Conservation (phyloP, 371 early-diverging fungal species). For the Mucor sp. region DNA sequence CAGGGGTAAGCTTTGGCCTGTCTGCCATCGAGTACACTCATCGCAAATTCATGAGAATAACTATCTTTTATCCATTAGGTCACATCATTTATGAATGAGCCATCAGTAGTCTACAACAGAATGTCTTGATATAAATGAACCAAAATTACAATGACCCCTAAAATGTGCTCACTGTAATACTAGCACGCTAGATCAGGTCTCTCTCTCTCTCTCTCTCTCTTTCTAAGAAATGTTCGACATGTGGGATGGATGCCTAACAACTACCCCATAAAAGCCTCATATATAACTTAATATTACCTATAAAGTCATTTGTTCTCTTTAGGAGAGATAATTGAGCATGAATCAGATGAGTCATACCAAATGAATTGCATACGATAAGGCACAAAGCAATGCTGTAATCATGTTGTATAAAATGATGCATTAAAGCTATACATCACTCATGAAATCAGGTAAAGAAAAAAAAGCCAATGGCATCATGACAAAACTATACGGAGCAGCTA, state of each 20-base stretch:
- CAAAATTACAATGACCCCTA: not conserved
- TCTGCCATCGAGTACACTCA: not conserved
- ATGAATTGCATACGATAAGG: not conserved
- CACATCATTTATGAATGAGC: not conserved
- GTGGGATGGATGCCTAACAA: not conserved
- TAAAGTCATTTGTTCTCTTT: not conserved
- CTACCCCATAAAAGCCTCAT: not conserved
- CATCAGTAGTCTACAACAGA: not conserved
- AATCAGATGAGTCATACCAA: not conserved
- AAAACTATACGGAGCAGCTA: not conserved
- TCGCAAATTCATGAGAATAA: not conserved
- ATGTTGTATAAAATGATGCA: not conserved
- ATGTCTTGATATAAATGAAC: not conserved
- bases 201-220: no score
- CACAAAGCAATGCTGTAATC: not conserved
- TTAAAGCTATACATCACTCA: not conserved
- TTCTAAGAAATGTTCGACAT: not conserved
- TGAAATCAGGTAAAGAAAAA: not conserved
- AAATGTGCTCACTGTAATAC: not conserved
- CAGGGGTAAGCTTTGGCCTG: not conserved
- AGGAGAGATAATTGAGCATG: not conserved
- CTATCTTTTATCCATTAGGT: not conserved
- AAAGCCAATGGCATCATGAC: not conserved
- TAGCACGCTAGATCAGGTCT: not conserved
- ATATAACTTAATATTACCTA: not conserved